These are phyloP conservation scores for Globisporangium yorkense DNA, from an alignment of 352 stramenopile species.

Conservation along the genomic window DNA sequence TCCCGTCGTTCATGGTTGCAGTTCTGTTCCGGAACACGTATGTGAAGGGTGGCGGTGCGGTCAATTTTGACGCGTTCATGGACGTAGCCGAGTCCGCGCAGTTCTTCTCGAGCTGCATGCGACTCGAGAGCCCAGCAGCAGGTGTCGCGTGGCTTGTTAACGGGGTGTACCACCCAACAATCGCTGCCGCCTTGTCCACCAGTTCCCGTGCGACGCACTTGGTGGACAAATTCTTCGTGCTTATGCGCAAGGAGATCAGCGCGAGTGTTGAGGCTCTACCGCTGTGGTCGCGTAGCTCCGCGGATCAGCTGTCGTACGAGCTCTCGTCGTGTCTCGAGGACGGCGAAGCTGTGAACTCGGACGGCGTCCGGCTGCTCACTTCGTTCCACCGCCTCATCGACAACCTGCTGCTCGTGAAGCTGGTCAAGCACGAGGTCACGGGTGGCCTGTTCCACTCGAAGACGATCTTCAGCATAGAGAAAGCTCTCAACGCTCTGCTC, in stretches of 20 bases:
- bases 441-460: constrained; percentile 53
- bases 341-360: constrained; percentile 28
- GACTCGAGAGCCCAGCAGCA: constrained; percentile 52
- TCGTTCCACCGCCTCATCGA: constrained; percentile 59
- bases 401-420: constrained; percentile 34
- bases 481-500: constrained; percentile 44
- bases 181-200: constrained; percentile 24
- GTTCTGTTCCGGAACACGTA: constrained; percentile 65
- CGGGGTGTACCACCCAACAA: constrained; percentile 16
- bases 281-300: constrained; percentile 49
- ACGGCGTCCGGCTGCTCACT: constrained; percentile 50
- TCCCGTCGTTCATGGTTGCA: constrained; percentile 52
- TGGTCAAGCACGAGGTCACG: constrained; percentile 49
- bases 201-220: constrained; percentile 43
- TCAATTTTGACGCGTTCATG: constrained; percentile 89
- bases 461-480: constrained; percentile 55
- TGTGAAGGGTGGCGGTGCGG: constrained; percentile 53
- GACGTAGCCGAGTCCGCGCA: constrained; percentile 71
- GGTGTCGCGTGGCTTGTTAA: constrained; percentile 32
- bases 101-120: constrained; percentile 88
- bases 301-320: constrained; percentile 46
- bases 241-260: constrained; percentile 42
- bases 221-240: constrained; percentile 46
- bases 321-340: constrained; percentile 42
- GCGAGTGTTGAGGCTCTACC: constrained; percentile 31